phyloP scores from a whole-genome alignment of 345 rosid species.

The Populus alba region DNA sequence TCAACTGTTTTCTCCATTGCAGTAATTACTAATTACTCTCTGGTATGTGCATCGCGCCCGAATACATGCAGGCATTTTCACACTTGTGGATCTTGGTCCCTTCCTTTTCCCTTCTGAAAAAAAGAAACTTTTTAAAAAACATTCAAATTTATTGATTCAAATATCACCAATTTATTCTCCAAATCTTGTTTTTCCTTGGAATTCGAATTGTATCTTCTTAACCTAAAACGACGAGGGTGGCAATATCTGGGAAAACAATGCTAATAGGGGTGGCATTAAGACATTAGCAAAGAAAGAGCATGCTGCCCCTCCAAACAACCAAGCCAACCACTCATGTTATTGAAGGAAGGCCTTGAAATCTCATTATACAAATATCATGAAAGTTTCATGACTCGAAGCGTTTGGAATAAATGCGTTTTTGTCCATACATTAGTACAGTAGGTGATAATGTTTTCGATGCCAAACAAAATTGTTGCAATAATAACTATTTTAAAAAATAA shows the following conservation, averaged over 20 bases:
- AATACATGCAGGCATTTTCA: neutral
- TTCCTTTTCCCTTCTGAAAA: neutral
- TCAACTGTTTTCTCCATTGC: slow-evolving; percentile 16
- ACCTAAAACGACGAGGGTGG: no score
- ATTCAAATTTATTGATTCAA: neutral
- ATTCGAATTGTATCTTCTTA: no score
- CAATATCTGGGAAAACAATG: no score
- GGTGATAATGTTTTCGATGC: neutral
- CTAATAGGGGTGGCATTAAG: no score
- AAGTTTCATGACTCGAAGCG: neutral
- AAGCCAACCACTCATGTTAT: no score
- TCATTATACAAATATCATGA: neutral
- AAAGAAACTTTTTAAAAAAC: neutral
- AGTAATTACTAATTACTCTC: neutral
- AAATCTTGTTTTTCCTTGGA: no score
- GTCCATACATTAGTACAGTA: no score
- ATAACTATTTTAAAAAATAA: no score
- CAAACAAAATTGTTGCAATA: neutral
- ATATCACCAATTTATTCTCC: neutral
- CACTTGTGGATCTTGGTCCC: neutral
- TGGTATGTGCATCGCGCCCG: neutral
- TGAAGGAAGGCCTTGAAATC: neutral
- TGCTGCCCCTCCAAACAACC: no score
- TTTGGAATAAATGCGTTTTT: neutral
- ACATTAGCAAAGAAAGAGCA: no score